These are phyloP conservation scores for Epicoccum nigrum DNA, from an alignment of 2,329 filamentous ascomycete genomes.

Conservation along the genomic window DNA sequence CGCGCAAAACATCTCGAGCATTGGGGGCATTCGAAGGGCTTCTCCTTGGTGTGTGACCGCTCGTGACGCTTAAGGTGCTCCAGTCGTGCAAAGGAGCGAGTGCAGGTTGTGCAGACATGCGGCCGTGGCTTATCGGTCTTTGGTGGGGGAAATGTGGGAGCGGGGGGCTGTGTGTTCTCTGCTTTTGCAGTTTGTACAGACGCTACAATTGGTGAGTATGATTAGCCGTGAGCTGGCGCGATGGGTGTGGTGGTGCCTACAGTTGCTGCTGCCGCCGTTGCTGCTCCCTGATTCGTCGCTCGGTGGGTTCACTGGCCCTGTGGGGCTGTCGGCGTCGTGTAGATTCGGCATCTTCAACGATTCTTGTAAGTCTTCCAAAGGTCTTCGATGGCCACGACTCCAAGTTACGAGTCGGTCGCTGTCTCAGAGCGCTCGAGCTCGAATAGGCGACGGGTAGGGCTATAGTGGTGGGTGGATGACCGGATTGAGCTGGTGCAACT, in stretches of 20 bases:
- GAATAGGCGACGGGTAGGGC: background rate
- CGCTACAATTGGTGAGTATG: constrained; percentile 25
- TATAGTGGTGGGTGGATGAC: background rate
- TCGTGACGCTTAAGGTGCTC: constrained; percentile 98
- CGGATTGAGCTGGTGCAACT: constrained; percentile 20
- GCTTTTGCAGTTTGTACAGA: constrained; percentile 43
- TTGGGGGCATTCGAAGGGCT: constrained; percentile 96
- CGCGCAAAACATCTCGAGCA: constrained; percentile 94
- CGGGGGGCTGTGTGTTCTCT: constrained; percentile 33
- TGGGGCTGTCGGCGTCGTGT: constrained; percentile 24
- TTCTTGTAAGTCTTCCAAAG: background rate
- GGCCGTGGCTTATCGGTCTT: constrained; percentile 98
- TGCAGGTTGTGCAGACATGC: constrained; percentile 90
- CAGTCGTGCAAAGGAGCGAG: constrained; percentile 88
- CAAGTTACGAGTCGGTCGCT: background rate
- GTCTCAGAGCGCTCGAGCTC: background rate
- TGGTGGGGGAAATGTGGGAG: constrained; percentile 70
- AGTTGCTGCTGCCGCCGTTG: constrained; percentile 39
- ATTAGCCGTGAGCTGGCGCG: constrained; percentile 25
- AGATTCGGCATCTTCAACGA: constrained; percentile 10
- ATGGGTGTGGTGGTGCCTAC: constrained; percentile 28
- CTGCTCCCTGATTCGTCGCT: constrained; percentile 38
- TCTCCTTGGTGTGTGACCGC: constrained; percentile 97
- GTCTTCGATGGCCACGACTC: background rate
- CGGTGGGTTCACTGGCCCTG: constrained; percentile 35